Evolutionary conservation across 2,329 filamentous ascomycete genomes (phyloP).

Genomic region (Xylaria sp.): DNA sequence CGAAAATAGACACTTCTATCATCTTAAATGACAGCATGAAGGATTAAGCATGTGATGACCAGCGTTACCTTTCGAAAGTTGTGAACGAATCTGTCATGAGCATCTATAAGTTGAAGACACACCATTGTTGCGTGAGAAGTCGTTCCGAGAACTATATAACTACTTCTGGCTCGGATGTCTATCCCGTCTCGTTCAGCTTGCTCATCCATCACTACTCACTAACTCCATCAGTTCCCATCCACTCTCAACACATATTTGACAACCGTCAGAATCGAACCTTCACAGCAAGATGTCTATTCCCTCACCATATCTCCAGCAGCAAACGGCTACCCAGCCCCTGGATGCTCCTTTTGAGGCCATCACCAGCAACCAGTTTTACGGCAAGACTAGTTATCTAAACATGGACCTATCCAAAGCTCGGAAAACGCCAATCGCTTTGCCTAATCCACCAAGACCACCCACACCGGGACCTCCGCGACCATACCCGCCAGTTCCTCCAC

Average conservation of each 20-base stretch:
- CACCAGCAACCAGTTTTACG: conserved; percentile 3
- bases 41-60: conserved; percentile 34
- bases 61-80: conserved; percentile 39
- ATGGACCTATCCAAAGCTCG: conserved; percentile 12
- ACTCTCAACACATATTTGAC: conserved; percentile 13
- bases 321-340: not conserved
- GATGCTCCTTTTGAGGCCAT: conserved; percentile 7
- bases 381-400: not conserved
- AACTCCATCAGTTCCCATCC: conserved; percentile 12
- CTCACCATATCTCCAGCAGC: conserved; percentile 2
- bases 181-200: conserved; percentile 19
- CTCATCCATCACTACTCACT: conserved; percentile 18
- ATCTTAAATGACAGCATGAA: conserved; percentile 33
- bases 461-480: conserved; percentile 44
- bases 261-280: not conserved
- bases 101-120: conserved; percentile 29
- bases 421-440: conserved; percentile 30
- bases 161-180: conserved; percentile 27
- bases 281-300: conserved; percentile 28
- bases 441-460: conserved; percentile 46
- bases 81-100: conserved; percentile 41
- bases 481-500: conserved; percentile 45
- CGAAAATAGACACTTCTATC: conserved; percentile 35
- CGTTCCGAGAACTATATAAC: conserved; percentile 42
- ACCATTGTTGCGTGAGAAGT: conserved; percentile 29